These are phyloP conservation scores for Albifimbria verrucaria DNA, from an alignment of 2,329 filamentous ascomycete genomes.

Conservation along the genomic window DNA sequence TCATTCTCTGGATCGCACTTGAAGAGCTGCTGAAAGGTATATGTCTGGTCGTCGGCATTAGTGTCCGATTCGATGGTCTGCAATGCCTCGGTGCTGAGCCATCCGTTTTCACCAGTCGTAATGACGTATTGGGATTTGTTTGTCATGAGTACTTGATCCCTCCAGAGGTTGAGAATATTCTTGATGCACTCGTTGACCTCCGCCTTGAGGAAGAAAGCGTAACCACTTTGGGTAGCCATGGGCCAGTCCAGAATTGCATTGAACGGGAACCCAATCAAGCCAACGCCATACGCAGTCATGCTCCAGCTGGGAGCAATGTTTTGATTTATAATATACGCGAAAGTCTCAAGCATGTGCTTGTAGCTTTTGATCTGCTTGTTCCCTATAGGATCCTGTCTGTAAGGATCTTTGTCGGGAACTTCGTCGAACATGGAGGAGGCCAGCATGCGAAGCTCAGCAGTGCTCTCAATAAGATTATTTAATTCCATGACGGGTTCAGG, in stretches of 20 bases:
- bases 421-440: conserved; percentile 9
- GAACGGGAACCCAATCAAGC: conserved; percentile 53
- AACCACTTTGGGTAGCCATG: conserved; percentile 53
- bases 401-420: conserved; percentile 17
- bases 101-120: conserved; percentile 8
- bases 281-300: conserved; percentile 11
- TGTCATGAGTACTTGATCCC: conserved; percentile 14
- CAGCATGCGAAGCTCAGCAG: conserved; percentile 17
- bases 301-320: conserved; percentile 15
- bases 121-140: conserved; percentile 22
- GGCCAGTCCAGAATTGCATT: conserved; percentile 57
- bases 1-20: conserved; percentile 11
- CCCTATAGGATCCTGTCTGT: conserved; percentile 9
- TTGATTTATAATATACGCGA: conserved; percentile 11
- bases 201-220: conserved; percentile 49
- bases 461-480: conserved; percentile 2
- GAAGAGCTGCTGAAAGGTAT: conserved; percentile 15
- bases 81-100: conserved; percentile 14
- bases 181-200: conserved; percentile 50
- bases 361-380: conserved; percentile 13
- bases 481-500: not conserved
- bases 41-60: conserved; percentile 8
- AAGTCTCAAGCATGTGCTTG: conserved; percentile 16
- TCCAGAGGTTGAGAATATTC: conserved; percentile 47
- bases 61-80: conserved; percentile 12